Percentiles rank a stretch among this genome's conserved stretches.
Conservation (phyloP, 139 green algal genomes). For the Chlorella vulgaris region DNA sequence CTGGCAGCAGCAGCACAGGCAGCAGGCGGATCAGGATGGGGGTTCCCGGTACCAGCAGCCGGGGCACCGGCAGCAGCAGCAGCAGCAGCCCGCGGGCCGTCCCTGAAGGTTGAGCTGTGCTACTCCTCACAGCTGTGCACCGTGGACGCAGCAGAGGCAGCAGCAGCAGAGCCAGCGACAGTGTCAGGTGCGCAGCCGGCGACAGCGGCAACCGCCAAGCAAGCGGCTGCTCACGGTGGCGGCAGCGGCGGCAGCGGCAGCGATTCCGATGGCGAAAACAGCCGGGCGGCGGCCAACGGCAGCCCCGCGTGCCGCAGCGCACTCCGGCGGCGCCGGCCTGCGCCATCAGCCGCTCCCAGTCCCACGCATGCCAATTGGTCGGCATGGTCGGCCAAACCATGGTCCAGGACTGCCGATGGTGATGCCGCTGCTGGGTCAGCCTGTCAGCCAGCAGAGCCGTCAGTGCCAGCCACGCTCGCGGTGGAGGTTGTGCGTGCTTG, state of each 20-base stretch:
- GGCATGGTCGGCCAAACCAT: too few species aligned
- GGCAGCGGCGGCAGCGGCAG: not conserved
- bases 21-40: not conserved
- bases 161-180: not conserved
- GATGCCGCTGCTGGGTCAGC: too few species aligned
- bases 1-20: not conserved
- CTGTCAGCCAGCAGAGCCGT: not conserved
- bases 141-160: slow-evolving; percentile 13
- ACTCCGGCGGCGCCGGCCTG: too few species aligned
- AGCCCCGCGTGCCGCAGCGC: not conserved
- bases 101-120: slow-evolving; percentile 3
- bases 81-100: not conserved
- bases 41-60: too few species aligned
- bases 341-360: too few species aligned
- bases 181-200: not conserved
- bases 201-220: not conserved
- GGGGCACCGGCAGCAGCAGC: not conserved
- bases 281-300: slow-evolving; percentile 1
- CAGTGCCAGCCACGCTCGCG: slow-evolving; percentile 11
- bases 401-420: too few species aligned
- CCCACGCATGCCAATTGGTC: too few species aligned
- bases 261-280: slow-evolving; percentile 15
- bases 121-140: slow-evolving; percentile 17
- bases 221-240: not conserved
- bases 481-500: slow-evolving; percentile 17